Conservation (phyloP, 129 eudicot genomes). For the Deinandra increscens region DNA sequence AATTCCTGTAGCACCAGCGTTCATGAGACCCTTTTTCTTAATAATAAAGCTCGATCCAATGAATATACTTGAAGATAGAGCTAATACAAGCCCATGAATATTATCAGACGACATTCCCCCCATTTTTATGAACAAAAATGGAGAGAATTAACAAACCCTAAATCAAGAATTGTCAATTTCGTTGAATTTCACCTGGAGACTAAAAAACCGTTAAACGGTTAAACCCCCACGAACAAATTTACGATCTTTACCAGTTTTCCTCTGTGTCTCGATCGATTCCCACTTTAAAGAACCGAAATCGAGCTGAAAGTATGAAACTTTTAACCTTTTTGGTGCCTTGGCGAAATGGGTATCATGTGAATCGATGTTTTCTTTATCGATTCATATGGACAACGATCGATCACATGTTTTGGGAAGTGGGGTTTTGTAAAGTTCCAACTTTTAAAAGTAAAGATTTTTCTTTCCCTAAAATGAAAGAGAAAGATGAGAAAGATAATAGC, state of each 20-base stretch:
- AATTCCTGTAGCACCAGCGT: slow-evolving; percentile 61
- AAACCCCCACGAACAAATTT: neutral
- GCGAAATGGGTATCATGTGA: slow-evolving; percentile 35
- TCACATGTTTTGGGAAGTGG: slow-evolving; percentile 29
- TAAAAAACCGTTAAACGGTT: neutral
- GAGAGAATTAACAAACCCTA: slow-evolving; percentile 24
- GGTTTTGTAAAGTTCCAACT: slow-evolving; percentile 13
- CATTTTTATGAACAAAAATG: slow-evolving; percentile 35
- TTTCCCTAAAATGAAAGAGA: slow-evolving; percentile 2
- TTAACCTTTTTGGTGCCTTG: slow-evolving; percentile 31
- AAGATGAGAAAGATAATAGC: neutral
- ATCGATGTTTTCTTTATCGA: slow-evolving; percentile 15
- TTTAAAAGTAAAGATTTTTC: slow-evolving; percentile 25
- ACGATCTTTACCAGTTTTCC: neutral
- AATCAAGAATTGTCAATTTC: neutral
- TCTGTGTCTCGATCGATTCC: neutral
- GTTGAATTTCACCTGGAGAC: neutral
- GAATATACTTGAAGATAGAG: slow-evolving; percentile 75
- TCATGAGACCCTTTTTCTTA: slow-evolving; percentile 82
- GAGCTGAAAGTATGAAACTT: slow-evolving; percentile 4
- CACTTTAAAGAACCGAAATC: slow-evolving; percentile 19
- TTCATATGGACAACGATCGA: slow-evolving; percentile 34
- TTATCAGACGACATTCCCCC: slow-evolving; percentile 72
- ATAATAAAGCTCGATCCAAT: slow-evolving; percentile 87
- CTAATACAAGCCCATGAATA: slow-evolving; percentile 64